Evolutionary conservation across 1,284 basidiomycete species (phyloP), one percentile per base, ranked within the genome.

Genomic region (Malassezia sp.): DNA sequence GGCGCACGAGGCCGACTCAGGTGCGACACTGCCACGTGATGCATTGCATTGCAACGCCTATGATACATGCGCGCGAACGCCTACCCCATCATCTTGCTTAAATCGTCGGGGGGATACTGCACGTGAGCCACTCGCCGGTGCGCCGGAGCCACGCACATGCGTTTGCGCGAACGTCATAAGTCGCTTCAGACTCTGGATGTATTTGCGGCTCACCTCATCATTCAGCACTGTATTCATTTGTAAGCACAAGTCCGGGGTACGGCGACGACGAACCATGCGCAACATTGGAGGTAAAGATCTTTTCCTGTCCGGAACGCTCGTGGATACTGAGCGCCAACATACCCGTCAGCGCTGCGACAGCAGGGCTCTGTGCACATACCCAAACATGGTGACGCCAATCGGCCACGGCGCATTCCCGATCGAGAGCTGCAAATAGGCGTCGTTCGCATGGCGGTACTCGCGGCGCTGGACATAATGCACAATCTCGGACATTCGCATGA

Each of bases 331-430:
- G 12, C 26, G 27, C 29, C 23, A 35, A 18, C 5, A n/a, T 23
- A 22, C 6, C 21, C 29, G 14, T 5, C 10, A 5, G 27, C 18
- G 27, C 12, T 22, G 6, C 24, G 8, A 1, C 28, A 6, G 15
- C 40, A 28, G 21, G 21, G n/a, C n/a, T n/a, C n/a, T n/a, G n/a
- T n/a, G n/a, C n/a, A 36, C 14, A 4, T 76, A 86, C 86, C 85
- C 88, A 74, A 95, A 91, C 84, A 91, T 91, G 49, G 93, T 97
- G 5, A 97, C 93, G 44, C 93, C 93, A 65, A 99, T 96, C 0
- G 93, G 93, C 93, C 93, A 99, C 1, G 93, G 90, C 0, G 93
- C 91, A 67, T 95, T 99, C 14, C 93, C 93, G 53, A 99, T 99
- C 4, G 85, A 90, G 26, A 99, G 75, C 20, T 91, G 83, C 14